Conservation (phyloP, 2,329 filamentous ascomycete species). For the Stagonosporopsis tanaceti region DNA sequence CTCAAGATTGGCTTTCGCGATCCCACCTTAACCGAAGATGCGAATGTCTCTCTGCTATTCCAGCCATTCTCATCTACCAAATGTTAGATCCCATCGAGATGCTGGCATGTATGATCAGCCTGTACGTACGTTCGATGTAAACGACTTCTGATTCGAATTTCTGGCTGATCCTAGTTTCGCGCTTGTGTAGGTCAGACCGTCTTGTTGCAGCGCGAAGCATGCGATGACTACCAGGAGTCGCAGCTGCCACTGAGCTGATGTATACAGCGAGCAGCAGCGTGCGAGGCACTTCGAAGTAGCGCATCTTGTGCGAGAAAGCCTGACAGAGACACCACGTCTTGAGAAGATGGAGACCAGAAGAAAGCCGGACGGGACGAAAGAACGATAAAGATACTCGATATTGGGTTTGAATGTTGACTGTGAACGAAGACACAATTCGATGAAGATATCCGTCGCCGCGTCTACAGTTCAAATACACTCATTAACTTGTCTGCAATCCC, state of each 20-base stretch:
- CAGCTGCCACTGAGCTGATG: slow-evolving; percentile 1
- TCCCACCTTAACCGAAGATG: slow-evolving; percentile 43
- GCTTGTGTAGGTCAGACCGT: slow-evolving; percentile 33
- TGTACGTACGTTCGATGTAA: slow-evolving; percentile 44
- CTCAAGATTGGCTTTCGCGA: slow-evolving; percentile 45
- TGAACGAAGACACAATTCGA: not conserved
- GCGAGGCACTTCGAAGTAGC: not conserved
- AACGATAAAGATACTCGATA: not conserved
- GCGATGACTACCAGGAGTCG: slow-evolving; percentile 22
- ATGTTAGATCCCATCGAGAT: slow-evolving; percentile 7
- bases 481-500: not conserved
- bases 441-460: not conserved
- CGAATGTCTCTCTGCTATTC: slow-evolving; percentile 39
- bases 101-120: not conserved
- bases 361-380: not conserved
- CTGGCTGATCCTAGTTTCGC: slow-evolving; percentile 36
- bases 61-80: slow-evolving; percentile 33
- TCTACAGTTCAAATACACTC: not conserved
- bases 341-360: not conserved
- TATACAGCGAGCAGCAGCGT: slow-evolving; percentile 2
- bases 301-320: slow-evolving; percentile 1
- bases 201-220: slow-evolving; percentile 45
- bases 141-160: slow-evolving; percentile 39
- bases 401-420: no score
- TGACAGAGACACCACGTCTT: not conserved